Base-by-base conservation (phyloP, 139 green algal genomes). In the Micractinium sp. region DNA sequence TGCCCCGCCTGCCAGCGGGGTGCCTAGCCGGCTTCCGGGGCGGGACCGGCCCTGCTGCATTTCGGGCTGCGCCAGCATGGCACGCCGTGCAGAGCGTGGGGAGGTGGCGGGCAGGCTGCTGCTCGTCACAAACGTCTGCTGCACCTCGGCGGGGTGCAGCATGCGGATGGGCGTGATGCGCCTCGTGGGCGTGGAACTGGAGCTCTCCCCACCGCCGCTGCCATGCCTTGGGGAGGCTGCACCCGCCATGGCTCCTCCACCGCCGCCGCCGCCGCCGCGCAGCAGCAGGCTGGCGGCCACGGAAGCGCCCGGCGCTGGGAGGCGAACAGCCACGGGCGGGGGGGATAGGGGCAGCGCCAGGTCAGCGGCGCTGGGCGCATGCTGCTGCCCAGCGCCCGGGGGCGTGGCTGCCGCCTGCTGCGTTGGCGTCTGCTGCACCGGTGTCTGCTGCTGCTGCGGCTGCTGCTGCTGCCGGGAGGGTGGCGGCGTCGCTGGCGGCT, bases 11-110 rank as follows among this genome's bases (percentile, higher is more conserved):
- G 63, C 36, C 25, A 79, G 82, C 3, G 82, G 82, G 0, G 82
- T 87, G 66, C 82, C 82, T 15, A 87, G 27, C 0, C 82, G 82
- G 63, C 82, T 87, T 9, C 82, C 82, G 1, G 82, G 82, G 13
- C 82, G 82, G 20, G 82, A 87, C 19, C 82, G 82, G 0, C 33
- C 33, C 66, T 67, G 66, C 63, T 47, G 56, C 1, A 87, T n/a
- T 27, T 87, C 66, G 0, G 82, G 82, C 82, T 79, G 36, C 25
- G 33, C 22, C 82, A 87, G 82, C 82, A 87, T 87, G 66, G 75
- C 69, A 1, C 69, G 69, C 12, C 84, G 84, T 35, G 85, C 73
- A 0, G 85, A 73, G 41, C 71, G 85, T 16, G 85, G 85, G 16
- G 85, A 82, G 20, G 69, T 88, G 41, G 85, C 85, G 0, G 38